phyloP scores from a whole-genome alignment of 495 filamentous ascomycete species.

The Viridothelium virens region DNA sequence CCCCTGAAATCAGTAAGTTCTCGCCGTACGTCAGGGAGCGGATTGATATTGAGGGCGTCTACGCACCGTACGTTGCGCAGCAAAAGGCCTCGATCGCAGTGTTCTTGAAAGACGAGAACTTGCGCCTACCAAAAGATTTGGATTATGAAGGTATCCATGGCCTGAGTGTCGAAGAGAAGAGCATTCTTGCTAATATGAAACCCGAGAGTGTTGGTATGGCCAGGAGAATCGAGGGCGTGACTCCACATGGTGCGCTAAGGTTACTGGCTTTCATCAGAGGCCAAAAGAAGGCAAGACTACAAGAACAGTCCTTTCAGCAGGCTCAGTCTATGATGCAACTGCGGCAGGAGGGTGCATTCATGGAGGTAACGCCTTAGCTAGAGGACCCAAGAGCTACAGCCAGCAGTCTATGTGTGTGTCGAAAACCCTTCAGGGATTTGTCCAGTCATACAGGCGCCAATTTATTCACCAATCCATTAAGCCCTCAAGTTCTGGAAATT shows the following conservation, averaged over 20 bases:
- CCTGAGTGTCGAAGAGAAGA: constrained; percentile 68
- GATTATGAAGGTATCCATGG: constrained; percentile 67
- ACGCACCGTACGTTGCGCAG: constrained; percentile 71
- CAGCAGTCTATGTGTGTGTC: too few species aligned
- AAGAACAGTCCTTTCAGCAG: constrained; percentile 27
- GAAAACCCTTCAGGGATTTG: too few species aligned
- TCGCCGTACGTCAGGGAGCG: constrained; percentile 52
- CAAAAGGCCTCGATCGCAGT: constrained; percentile 56
- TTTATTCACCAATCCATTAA: too few species aligned
- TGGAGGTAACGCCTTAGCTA: not conserved
- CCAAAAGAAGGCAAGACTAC: constrained; percentile 22
- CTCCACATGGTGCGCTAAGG: constrained; percentile 51
- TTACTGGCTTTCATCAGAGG: constrained; percentile 47
- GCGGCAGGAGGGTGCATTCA: not conserved
- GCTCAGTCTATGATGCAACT: constrained; percentile 1
- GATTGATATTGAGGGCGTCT: constrained; percentile 70
- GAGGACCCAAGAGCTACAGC: not conserved
- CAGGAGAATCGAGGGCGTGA: constrained; percentile 74
- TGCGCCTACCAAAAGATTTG: constrained; percentile 65
- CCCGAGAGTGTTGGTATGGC: constrained; percentile 88
- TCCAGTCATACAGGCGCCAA: too few species aligned
- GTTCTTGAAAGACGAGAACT: constrained; percentile 67
- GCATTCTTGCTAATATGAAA: constrained; percentile 55
- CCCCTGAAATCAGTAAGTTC: constrained; percentile 50
- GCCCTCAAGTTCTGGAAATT: too few species aligned